phyloP scores from a whole-genome alignment of 108 stramenopile genomes.

The Cylindrotheca closterium region DNA sequence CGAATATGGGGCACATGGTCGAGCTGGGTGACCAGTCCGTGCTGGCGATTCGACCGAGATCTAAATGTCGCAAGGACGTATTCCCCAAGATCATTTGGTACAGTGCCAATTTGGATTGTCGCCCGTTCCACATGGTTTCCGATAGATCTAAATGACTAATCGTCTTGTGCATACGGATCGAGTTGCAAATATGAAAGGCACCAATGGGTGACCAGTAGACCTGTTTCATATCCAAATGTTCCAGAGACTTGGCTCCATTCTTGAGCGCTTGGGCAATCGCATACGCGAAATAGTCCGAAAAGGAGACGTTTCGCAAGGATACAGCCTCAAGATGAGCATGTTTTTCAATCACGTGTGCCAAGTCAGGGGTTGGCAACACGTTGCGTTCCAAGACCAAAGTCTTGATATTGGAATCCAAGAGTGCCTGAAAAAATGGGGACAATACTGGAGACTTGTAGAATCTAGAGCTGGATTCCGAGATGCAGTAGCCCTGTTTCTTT shows the following conservation, averaged over 20 bases:
- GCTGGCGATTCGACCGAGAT: background rate
- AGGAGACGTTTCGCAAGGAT: background rate
- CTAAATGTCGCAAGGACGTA: background rate
- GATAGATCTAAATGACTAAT: conserved; percentile 4
- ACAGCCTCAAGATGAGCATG: background rate
- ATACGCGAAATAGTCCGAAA: conserved; percentile 1
- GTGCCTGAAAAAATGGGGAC: background rate
- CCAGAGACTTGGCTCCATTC: background rate
- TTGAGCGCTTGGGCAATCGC: conserved; percentile 7
- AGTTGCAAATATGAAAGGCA: background rate
- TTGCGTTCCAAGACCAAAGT: conserved; percentile 1
- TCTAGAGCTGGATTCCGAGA: too few relatives aligned
- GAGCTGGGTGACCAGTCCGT: background rate
- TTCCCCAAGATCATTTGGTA: background rate
- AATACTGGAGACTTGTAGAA: background rate
- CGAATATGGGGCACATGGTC: background rate
- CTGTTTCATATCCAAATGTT: background rate
- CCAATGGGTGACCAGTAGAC: conserved; percentile 8
- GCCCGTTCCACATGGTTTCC: conserved; percentile 3
- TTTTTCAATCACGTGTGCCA: background rate
- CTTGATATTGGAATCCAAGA: background rate
- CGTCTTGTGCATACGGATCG: background rate
- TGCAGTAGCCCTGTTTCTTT: conserved; percentile 4
- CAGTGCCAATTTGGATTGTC: background rate
- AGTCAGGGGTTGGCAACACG: background rate